Base-by-base conservation (phyloP, 2,329 filamentous ascomycete species). In the Zelopaecilomyces penicillatus region DNA sequence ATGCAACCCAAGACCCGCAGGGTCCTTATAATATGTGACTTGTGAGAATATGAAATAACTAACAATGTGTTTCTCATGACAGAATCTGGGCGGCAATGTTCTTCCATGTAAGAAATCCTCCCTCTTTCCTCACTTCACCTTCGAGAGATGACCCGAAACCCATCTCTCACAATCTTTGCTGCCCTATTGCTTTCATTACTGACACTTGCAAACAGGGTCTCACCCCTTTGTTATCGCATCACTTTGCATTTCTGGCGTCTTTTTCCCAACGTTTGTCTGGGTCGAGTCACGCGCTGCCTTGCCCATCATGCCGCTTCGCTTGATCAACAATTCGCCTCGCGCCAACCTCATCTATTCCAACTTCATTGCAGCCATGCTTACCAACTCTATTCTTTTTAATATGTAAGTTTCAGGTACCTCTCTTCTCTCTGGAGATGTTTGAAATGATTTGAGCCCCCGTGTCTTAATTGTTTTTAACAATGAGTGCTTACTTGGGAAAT, bases 71-170 rank as follows among this genome's bases (percentile, higher is more conserved):
- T 7, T 31, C 9, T 26, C 12, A 10, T 40, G 28, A 4, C 40
- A 78, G 71, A 82, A 73, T 45, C 67, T 82, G 3, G 80, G 80
- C 40, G 80, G 80, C n/a, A 83, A 82, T 46, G 64, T 82, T 4
- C 60, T 78, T n/a, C 68, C 75, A 7, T 83, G 72, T 72, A 63
- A 65, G 69, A 60, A 9, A 37, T 30, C 6, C 7, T 26, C 5
- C n/a, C 5, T 33, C 5, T 39, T 28, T 11, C 32, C 11, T 9
- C n/a, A 8, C 32, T 8, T 28, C 29, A 5, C 6, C 19, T 8
- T 10, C 5, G 12, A 19, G 19, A 19, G 19, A 19, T 5, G 6
- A 5, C 4, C 11, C 6, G 11, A 27, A 32, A 43, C 50, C 56
- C n/a, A 11, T 12, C 3, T 37, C 7, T 7, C 6, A 28, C 11